Conservation (phyloP, 257 asterid genomes). For the Oldenlandia corymbosa region DNA sequence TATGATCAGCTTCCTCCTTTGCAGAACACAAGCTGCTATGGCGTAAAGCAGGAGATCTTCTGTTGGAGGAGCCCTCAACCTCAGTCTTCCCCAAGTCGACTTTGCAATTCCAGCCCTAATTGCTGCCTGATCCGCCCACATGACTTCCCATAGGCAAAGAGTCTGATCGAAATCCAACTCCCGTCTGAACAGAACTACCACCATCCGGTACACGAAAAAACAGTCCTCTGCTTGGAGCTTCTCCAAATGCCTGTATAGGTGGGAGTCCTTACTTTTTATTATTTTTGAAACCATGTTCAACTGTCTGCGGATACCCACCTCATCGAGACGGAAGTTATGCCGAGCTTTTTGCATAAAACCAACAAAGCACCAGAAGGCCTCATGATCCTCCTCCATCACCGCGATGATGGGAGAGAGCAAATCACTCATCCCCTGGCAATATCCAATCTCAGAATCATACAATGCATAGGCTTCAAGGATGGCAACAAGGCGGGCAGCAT, state of each 20-base stretch:
- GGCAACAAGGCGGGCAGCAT: conserved; percentile 80
- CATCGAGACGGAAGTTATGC: conserved; percentile 88
- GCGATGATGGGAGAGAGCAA: conserved; percentile 80
- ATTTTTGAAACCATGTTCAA: conserved; percentile 61
- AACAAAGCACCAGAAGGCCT: conserved; percentile 86
- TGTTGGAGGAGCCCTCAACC: conserved; percentile 73
- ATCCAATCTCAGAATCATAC: conserved; percentile 78
- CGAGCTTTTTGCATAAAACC: conserved; percentile 93
- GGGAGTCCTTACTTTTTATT: conserved; percentile 71
- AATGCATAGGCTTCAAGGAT: conserved; percentile 87
- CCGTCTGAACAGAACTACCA: conserved; percentile 79
- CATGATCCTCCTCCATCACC: conserved; percentile 67
- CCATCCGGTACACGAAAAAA: conserved; percentile 91
- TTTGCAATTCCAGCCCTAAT: conserved; percentile 66
- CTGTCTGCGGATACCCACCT: conserved; percentile 79
- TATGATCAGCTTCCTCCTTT: conserved; percentile 68
- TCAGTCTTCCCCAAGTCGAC: conserved; percentile 62
- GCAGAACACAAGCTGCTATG: conserved; percentile 78
- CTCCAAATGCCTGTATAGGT: conserved; percentile 76
- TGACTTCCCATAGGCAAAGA: conserved; percentile 87
- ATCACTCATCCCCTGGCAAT: conserved; percentile 97
- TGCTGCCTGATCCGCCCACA: conserved; percentile 99
- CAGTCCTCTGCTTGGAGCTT: conserved; percentile 90
- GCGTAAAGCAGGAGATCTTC: conserved; percentile 81
- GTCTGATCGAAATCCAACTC: conserved; percentile 80